Evolutionary conservation across 495 filamentous ascomycete genomes (phyloP), one percentile per base, ranked within the genome.

Genomic region (Trichoderma reesei): DNA sequence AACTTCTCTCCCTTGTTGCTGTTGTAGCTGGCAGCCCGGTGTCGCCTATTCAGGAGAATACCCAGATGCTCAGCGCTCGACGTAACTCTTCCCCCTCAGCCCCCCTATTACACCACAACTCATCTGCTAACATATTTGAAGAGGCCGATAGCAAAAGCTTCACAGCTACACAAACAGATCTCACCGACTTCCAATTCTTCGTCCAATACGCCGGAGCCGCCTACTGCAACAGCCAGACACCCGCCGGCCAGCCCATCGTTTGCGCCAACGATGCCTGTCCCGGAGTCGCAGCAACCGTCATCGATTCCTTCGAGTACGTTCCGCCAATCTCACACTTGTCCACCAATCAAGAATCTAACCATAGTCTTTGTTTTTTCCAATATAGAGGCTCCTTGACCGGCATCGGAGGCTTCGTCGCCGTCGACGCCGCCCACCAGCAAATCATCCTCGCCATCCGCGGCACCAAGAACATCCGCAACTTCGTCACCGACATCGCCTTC

Each of bases 361-460:
- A 46, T 46, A 1, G n/a, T n/a, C n/a, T n/a, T n/a, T n/a, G n/a
- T n/a, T n/a, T n/a, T n/a, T n/a, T n/a, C 42, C 14, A 20, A 39
- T 42, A 48, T 18, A 34, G 42, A 16, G 63, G 31, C 16, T 65
- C 48, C 41, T 56, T 75, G 8, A 83, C 86, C 7, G 88, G 90
- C 66, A 82, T 83, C 14, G 79, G 85, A 13, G 91, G 91, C 41
- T 89, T 86, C 68, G 72, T 92, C n/a, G 86, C 85, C 13, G 74
- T 79, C 26, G 91, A 94, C 73, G 70, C 72, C 31, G 85, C 82
- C 36, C 85, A 83, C 67, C 65, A 78, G 26, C 67, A 83, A 14
- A 86, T 92, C 56, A 81, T 92, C 39, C 72, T 91, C 48, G 80
- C 87, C 16, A 87, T 91, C 77, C 83, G 86, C 37, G 91, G 91